These are phyloP conservation scores for Singerocomus inundabilis DNA, from an alignment of 1,284 basidiomycete species.

Conservation along the genomic window DNA sequence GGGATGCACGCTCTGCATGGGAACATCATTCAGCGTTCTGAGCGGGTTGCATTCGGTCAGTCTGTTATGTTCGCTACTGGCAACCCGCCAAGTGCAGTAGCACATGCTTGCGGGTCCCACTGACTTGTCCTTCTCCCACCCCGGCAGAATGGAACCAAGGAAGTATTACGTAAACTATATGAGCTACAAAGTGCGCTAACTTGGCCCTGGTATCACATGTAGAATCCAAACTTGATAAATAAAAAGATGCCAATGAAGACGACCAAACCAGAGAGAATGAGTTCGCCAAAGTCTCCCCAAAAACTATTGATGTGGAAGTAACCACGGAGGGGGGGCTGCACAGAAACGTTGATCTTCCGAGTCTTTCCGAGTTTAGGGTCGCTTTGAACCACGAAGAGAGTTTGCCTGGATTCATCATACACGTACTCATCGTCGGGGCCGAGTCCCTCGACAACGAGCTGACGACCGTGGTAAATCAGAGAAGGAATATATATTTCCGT, in stretches of 20 bases:
- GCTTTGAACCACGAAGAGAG: constrained; percentile 57
- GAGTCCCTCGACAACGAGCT: constrained; percentile 57
- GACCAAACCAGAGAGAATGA: constrained; percentile 36
- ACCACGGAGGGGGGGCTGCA: constrained; percentile 53
- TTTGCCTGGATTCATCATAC: constrained; percentile 64
- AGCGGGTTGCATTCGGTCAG: too few species aligned
- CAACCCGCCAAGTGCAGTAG: too few species aligned
- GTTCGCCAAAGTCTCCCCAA: constrained; percentile 59
- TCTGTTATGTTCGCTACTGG: too few species aligned
- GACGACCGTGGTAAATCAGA: constrained; percentile 53
- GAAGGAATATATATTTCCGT: constrained; percentile 83
- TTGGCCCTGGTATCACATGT: constrained; percentile 18
- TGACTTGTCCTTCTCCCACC: too few species aligned
- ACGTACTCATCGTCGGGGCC: constrained; percentile 43
- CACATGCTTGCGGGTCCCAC: too few species aligned
- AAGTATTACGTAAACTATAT: neutral
- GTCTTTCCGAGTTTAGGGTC: constrained; percentile 43
- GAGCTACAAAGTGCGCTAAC: neutral
- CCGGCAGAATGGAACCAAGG: neutral
- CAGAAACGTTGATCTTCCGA: constrained; percentile 50
- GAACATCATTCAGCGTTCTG: too few species aligned
- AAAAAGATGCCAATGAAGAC: constrained; percentile 37
- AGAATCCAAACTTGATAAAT: constrained; percentile 31
- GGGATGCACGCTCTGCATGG: too few species aligned
- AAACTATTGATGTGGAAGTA: constrained; percentile 58